phyloP scores from a whole-genome alignment of 441 rosid genomes.

The Capsella rubella region DNA sequence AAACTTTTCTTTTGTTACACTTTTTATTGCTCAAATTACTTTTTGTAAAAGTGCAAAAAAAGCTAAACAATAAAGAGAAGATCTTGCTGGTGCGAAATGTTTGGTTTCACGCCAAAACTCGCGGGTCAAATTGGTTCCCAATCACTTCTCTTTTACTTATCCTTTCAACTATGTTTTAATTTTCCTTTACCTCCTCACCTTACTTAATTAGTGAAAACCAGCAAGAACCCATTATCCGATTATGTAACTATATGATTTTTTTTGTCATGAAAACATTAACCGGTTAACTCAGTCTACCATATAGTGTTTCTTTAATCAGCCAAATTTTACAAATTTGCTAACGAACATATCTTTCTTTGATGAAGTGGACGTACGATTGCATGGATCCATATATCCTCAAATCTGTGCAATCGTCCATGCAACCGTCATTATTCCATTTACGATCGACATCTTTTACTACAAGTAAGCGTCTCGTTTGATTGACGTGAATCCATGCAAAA shows the following conservation, averaged over 20 bases:
- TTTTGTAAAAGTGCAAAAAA: slow-evolving; percentile 46
- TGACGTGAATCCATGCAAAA: background rate
- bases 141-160: slow-evolving; percentile 36
- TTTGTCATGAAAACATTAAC: background rate
- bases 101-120: slow-evolving; percentile 45
- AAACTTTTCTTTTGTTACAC: slow-evolving; percentile 39
- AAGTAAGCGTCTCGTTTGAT: slow-evolving; percentile 3
- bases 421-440: background rate
- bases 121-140: slow-evolving; percentile 43
- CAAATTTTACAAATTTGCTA: background rate
- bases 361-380: slow-evolving; percentile 1
- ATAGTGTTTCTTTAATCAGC: background rate
- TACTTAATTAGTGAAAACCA: slow-evolving; percentile 27
- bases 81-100: slow-evolving; percentile 43
- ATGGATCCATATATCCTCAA: background rate
- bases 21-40: slow-evolving; percentile 41
- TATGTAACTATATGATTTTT: too few species aligned
- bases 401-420: too few species aligned
- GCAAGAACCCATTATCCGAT: slow-evolving; percentile 34
- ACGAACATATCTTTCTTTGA: background rate
- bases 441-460: slow-evolving; percentile 4
- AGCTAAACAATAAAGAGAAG: slow-evolving; percentile 37
- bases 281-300: background rate
- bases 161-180: background rate
- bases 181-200: background rate